Evolutionary conservation across 192 early-diverging fungal genomes (phyloP).

Genomic region (Coemansia reversa): DNA sequence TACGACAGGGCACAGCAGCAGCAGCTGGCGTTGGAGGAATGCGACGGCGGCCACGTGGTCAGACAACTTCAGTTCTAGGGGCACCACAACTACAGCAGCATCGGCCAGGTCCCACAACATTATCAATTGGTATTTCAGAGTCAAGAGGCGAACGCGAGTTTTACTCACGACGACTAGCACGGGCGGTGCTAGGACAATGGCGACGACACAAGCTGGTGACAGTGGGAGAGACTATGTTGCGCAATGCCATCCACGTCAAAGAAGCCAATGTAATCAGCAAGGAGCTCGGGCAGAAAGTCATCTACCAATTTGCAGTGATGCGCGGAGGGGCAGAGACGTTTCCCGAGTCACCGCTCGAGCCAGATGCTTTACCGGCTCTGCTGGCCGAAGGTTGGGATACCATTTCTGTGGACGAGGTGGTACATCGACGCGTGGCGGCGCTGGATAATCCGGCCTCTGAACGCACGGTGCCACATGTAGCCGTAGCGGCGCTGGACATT

Average conservation of each 20-base stretch:
- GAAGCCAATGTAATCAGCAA: slow-evolving; percentile 88
- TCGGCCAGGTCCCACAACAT: not conserved
- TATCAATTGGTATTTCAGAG: slow-evolving; percentile 1
- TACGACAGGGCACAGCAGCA: not conserved
- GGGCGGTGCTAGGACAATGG: slow-evolving; percentile 35
- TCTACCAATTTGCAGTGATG: slow-evolving; percentile 81
- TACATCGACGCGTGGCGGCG: not conserved
- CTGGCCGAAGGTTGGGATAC: slow-evolving; percentile 41
- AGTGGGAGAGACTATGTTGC: slow-evolving; percentile 67
- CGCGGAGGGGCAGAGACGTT: slow-evolving; percentile 50
- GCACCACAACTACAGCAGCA: not conserved
- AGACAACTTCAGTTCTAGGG: slow-evolving; percentile 16
- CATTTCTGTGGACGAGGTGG: slow-evolving; percentile 12
- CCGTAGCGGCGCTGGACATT: slow-evolving; percentile 56
- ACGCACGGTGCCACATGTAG: slow-evolving; percentile 34
- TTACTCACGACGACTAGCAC: slow-evolving; percentile 21
- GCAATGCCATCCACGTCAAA: slow-evolving; percentile 72
- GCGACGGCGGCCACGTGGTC: slow-evolving; percentile 28
- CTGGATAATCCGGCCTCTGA: slow-evolving; percentile 20
- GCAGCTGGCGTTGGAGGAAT: not conserved
- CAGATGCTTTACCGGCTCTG: slow-evolving; percentile 43
- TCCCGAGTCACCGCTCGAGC: slow-evolving; percentile 49
- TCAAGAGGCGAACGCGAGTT: slow-evolving; percentile 5
- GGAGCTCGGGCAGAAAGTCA: slow-evolving; percentile 76
- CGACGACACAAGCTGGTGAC: slow-evolving; percentile 56